Evolutionary conservation across 768 basidiomycete genomes (phyloP).

Genomic region (Mycena rosella): DNA sequence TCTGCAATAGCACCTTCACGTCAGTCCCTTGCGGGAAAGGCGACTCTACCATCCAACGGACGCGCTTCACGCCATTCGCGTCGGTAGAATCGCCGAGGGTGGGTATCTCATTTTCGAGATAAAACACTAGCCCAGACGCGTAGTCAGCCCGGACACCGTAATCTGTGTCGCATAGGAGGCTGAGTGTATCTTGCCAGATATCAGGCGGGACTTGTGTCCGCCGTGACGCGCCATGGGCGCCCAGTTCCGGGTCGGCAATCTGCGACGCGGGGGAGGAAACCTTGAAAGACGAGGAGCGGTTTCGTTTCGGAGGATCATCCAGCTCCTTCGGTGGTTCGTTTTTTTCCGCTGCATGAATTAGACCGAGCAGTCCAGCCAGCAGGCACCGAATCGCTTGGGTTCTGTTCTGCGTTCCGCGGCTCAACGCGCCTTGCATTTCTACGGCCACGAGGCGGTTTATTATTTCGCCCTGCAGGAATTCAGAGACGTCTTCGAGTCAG

Average conservation of each 20-base stretch:
- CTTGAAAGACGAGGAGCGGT: slow-evolving; percentile 40
- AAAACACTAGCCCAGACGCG: slow-evolving; percentile 77
- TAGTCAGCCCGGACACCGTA: slow-evolving; percentile 86
- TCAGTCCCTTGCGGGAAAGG: slow-evolving; percentile 60
- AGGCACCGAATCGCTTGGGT: slow-evolving; percentile 78
- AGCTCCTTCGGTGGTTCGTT: slow-evolving; percentile 48
- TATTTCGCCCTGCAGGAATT: slow-evolving; percentile 70
- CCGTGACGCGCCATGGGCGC: slow-evolving; percentile 54
- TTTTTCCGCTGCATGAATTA: slow-evolving; percentile 74
- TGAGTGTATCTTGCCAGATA: slow-evolving; percentile 92
- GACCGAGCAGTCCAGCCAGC: slow-evolving; percentile 75
- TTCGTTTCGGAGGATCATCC: slow-evolving; percentile 39
- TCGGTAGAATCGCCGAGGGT: slow-evolving; percentile 67
- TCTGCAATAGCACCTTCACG: slow-evolving; percentile 61
- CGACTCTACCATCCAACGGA: slow-evolving; percentile 62
- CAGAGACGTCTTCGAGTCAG: slow-evolving; percentile 9
- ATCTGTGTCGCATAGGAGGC: slow-evolving; percentile 84
- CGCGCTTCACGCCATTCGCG: slow-evolving; percentile 60
- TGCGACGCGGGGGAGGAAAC: slow-evolving; percentile 41
- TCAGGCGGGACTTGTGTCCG: slow-evolving; percentile 82
- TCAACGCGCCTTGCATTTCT: slow-evolving; percentile 71
- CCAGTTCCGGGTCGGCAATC: slow-evolving; percentile 46
- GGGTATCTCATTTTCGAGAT: slow-evolving; percentile 81
- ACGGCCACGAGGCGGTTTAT: slow-evolving; percentile 79
- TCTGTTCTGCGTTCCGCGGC: slow-evolving; percentile 59